Base-by-base conservation (phyloP, 78 protist genomes). In the Carpediemonas membranifera region DNA sequence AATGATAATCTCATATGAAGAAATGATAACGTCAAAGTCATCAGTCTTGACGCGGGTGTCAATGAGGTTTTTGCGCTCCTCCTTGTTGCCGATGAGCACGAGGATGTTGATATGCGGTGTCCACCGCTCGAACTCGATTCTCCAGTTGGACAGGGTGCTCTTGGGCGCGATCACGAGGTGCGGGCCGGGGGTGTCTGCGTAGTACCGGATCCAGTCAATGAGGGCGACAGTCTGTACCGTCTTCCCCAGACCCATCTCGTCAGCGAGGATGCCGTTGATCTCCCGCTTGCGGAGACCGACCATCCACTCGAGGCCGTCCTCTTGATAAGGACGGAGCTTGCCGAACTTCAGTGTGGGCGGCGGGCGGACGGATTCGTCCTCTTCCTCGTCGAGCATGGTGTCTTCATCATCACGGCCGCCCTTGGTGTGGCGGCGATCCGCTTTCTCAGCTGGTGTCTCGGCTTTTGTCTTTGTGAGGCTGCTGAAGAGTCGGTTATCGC, bases 231-330 rank as follows among this genome's bases (percentile, higher is more conserved):
- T 54, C 36, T 41, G 65, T 28, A 47, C 37, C 16, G 80, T 67
- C 58, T 67, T 67, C 7, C 66, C 83, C 14, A 71, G 59, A 2
- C 78, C 83, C 83, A 78, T 78, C 59, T 78, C 77, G 47, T 78
- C 83, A 1, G 83, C 83, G 19, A 92, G 77, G 59, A 92, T 92
- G 24, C 94, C 96, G 65, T 87, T 91, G 80, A 92, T 78, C 61
- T 92, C 92, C 57, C 80, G 61, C 39, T 80, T 78, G 71, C 87
- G 61, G 63, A 88, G 78, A 35, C 58, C 34, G 62, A 87, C 59
- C 25, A 94, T 33, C 97, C 97, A 94, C 66, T 89, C 78, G 59
- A 94, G 76, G 33, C 94, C 98, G 34, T 82, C 73, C 14, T 87
- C 25, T 67, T 94, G 98, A 79, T 94, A n/a, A n/a, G n/a, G n/a